A percentile compares a stretch with the other conserved stretches of the same genome.
These are phyloP conservation scores for Pseudoturritis turrita DNA, from an alignment of 345 rosid genomes.

Conservation along the genomic window DNA sequence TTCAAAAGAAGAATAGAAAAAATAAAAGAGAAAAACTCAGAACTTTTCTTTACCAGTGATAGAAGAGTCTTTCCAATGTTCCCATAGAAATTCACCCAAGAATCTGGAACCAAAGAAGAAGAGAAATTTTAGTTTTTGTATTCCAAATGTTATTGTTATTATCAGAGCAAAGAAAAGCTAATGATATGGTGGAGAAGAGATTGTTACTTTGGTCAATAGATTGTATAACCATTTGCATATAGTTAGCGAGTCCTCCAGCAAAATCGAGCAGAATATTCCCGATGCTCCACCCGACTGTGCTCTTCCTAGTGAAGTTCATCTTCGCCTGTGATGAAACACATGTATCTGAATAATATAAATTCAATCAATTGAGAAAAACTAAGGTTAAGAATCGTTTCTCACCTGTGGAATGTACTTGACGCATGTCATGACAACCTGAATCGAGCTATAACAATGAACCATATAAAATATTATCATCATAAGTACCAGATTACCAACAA, in stretches of 20 bases:
- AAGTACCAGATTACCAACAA: background rate
- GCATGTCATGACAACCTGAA: slow-evolving; percentile 79
- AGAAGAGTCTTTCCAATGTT: slow-evolving; percentile 85
- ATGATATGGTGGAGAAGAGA: background rate
- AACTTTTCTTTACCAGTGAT: slow-evolving; percentile 53
- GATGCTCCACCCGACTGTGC: slow-evolving; percentile 91
- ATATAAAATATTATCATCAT: background rate
- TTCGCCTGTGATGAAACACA: slow-evolving; percentile 49
- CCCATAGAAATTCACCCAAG: slow-evolving; percentile 96
- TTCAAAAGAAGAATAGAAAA: background rate
- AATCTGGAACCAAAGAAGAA: slow-evolving; percentile 41
- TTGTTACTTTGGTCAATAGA: slow-evolving; percentile 81
- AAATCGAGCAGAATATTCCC: slow-evolving; percentile 90
- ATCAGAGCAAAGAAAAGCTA: background rate
- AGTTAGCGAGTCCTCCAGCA: slow-evolving; percentile 65
- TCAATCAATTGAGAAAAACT: background rate
- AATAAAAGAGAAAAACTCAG: background rate
- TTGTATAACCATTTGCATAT: slow-evolving; percentile 65
- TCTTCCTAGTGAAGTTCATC: slow-evolving; percentile 78
- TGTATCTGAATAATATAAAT: background rate
- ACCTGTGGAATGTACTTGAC: slow-evolving; percentile 94
- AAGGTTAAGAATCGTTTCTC: slow-evolving; percentile 5
- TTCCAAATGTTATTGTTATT: background rate
- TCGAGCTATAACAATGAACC: slow-evolving; percentile 54
- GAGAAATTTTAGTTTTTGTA: background rate